Conservation (phyloP, 352 stramenopile genomes). For the Phytophthora chlamydospora region DNA sequence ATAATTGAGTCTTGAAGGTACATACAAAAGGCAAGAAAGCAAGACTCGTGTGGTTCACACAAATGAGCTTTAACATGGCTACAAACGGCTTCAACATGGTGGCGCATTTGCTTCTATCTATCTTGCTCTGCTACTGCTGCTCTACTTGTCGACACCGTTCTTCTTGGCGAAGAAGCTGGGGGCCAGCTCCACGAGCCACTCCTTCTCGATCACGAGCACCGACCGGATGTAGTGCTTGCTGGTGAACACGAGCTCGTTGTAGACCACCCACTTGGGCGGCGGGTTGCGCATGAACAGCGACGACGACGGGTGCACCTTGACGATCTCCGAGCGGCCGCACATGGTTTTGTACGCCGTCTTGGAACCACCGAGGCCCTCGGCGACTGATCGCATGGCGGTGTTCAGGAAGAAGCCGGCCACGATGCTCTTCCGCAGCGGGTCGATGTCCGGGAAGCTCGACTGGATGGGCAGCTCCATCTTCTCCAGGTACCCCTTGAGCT, state of each 20-base stretch:
- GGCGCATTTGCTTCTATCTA: neutral
- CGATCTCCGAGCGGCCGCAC: slow-evolving; percentile 78
- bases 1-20: slow-evolving; percentile 21
- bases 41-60: slow-evolving; percentile 7
- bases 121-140: slow-evolving; percentile 1
- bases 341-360: slow-evolving; percentile 91
- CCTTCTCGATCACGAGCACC: slow-evolving; percentile 88
- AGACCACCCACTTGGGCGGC: slow-evolving; percentile 84
- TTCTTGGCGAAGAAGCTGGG: slow-evolving; percentile 86
- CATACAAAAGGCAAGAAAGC: slow-evolving; percentile 37
- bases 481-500: slow-evolving; percentile 75
- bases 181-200: slow-evolving; percentile 87
- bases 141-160: slow-evolving; percentile 29
- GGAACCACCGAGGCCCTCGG: slow-evolving; percentile 65
- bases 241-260: slow-evolving; percentile 92
- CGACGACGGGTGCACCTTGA: slow-evolving; percentile 90
- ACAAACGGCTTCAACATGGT: slow-evolving; percentile 17
- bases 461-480: slow-evolving; percentile 71
- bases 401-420: slow-evolving; percentile 90
- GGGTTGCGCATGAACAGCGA: slow-evolving; percentile 91
- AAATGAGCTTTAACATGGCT: slow-evolving; percentile 14
- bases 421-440: slow-evolving; percentile 88
- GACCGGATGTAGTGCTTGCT: slow-evolving; percentile 92
- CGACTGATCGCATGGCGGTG: slow-evolving; percentile 85
- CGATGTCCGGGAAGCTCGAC: slow-evolving; percentile 78